These are phyloP conservation scores for Excoecaria agallocha DNA, from an alignment of 345 rosid species.

Conservation along the genomic window DNA sequence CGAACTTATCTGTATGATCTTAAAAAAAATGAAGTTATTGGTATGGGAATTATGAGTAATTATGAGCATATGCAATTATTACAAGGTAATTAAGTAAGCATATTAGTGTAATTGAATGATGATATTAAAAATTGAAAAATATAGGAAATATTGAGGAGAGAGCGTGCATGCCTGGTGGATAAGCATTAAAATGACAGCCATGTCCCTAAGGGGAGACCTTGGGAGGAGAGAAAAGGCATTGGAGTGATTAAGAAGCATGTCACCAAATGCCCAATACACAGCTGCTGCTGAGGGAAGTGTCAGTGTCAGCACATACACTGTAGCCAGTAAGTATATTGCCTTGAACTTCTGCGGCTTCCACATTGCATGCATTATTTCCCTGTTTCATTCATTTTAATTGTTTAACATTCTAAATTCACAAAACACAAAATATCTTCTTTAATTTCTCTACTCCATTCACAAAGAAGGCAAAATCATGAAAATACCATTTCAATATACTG, in stretches of 20 bases:
- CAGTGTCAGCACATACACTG: conserved; percentile 82
- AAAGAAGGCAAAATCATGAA: too few species aligned
- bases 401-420: too few species aligned
- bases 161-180: conserved; percentile 72
- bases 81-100: not conserved
- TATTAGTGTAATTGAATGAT: not conserved
- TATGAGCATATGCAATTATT: too few species aligned
- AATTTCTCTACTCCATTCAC: too few species aligned
- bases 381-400: conserved; percentile 23
- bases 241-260: conserved; percentile 89
- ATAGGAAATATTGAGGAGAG: not conserved
- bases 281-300: conserved; percentile 95
- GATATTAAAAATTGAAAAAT: not conserved
- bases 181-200: conserved; percentile 92
- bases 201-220: conserved; percentile 62
- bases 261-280: conserved; percentile 98
- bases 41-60: too few species aligned
- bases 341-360: conserved; percentile 99
- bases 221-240: conserved; percentile 96
- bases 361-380: conserved; percentile 99
- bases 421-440: too few species aligned
- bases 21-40: not conserved
- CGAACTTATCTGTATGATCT: not conserved
- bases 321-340: conserved; percentile 80
- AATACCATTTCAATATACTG: too few species aligned